A percentile compares a stretch with the other conserved stretches of the same genome.
phyloP scores from a whole-genome alignment of 352 stramenopile genomes.

The Pythium sp. region DNA sequence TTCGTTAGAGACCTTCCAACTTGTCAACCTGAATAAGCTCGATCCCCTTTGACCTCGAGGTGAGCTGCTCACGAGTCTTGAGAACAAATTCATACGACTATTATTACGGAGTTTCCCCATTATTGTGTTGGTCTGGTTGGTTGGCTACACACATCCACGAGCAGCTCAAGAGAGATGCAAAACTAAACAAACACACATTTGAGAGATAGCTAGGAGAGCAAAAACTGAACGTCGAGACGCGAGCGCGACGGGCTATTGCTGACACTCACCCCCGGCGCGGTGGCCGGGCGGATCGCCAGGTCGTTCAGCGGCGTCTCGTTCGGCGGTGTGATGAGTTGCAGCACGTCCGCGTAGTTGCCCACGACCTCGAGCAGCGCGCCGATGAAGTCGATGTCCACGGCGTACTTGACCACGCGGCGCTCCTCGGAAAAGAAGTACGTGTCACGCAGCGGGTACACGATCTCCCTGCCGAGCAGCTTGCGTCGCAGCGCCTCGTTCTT shows the following conservation, averaged over 20 bases:
- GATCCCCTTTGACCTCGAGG: no score
- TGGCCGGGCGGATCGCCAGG: slow-evolving; percentile 26
- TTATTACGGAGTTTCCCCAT: no score
- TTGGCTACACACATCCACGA: no score
- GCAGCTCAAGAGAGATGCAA: no score
- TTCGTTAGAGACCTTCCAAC: no score
- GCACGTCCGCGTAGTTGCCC: slow-evolving; percentile 33
- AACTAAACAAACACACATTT: no score
- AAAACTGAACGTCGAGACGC: slow-evolving; percentile 35
- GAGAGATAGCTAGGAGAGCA: slow-evolving; percentile 21
- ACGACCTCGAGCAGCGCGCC: slow-evolving; percentile 28
- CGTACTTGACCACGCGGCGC: slow-evolving; percentile 39
- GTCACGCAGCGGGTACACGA: slow-evolving; percentile 40
- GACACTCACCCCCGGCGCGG: neutral
- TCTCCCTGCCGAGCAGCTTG: slow-evolving; percentile 33
- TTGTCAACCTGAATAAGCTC: no score
- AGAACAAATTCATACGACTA: no score
- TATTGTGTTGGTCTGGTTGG: no score
- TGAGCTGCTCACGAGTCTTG: no score
- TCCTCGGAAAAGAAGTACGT: slow-evolving; percentile 47
- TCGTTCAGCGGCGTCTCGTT: slow-evolving; percentile 34
- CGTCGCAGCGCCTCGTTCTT: slow-evolving; percentile 21
- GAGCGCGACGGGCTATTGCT: slow-evolving; percentile 16
- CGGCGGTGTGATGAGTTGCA: slow-evolving; percentile 33
- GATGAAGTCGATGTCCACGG: slow-evolving; percentile 41